Base-by-base conservation (phyloP, 2,329 filamentous ascomycete species). In the Didymella exigua region DNA sequence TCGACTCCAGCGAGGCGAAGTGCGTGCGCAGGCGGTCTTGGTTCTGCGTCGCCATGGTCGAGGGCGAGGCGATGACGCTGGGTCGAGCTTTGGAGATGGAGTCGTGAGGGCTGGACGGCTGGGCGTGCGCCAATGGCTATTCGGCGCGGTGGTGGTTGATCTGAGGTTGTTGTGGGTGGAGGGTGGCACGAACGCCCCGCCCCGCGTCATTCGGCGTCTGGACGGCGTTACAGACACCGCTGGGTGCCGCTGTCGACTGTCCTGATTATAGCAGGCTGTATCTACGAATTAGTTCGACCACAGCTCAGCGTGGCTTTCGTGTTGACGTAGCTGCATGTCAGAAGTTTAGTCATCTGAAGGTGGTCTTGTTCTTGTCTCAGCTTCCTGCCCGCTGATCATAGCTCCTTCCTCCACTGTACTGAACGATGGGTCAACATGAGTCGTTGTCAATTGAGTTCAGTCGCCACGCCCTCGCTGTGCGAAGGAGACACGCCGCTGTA, bases 1-100 rank as follows among this genome's bases (percentile, higher is more conserved):
- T 66, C 6, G 74, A 71, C 19, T 72, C 63, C 52, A 77, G 75
- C 34, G 76, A 68, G 33, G 72, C 61, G 67, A 85, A 81, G 61
- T 79, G 75, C 13, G 70, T 59, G 37, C 67, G 70, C 11, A 81
- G 67, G 27, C 70, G 69, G 56, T 74, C 71, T 61, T 73, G 72
- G 54, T 72, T 73, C 18, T 64, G 62, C 9, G 63, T 63, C 13
- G 68, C 63, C 51, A 64, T 62, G 16, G n/a, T 46, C 36, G 29
- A n/a, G 13, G 36, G 7, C 5, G n/a, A 9, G n/a, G 31, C 1
- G 7, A 5, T 14, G 8, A 2, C 13, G 29, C n/a, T n/a, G n/a
- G n/a, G n/a, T n/a, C n/a, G n/a, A 30, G 33, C 4, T n/a, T 9
- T 18, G 21, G 23, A n/a, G 14, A 5, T 26, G 31, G 13, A 16